These are phyloP conservation scores for Pythium rishiriense DNA, from an alignment of 352 stramenopile species.

Conservation along the genomic window DNA sequence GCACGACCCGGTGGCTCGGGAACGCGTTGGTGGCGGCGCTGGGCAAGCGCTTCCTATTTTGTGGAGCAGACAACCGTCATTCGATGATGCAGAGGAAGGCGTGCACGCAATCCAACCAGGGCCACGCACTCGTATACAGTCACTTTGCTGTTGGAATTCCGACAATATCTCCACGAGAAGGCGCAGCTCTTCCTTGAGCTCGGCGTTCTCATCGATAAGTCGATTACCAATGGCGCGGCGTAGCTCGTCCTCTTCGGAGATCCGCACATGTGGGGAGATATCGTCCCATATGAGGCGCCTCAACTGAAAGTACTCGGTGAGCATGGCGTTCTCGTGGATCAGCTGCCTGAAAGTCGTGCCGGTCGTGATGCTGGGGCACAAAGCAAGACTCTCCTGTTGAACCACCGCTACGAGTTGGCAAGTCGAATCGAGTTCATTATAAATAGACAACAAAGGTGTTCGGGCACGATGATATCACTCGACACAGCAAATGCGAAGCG, in stretches of 20 bases:
- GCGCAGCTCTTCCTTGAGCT: slow-evolving; percentile 55
- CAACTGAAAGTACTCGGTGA: slow-evolving; percentile 65
- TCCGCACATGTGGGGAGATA: slow-evolving; percentile 45
- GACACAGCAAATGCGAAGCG: slow-evolving; percentile 43
- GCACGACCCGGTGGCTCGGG: slow-evolving; percentile 64
- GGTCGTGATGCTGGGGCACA: not conserved
- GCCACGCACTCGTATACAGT: slow-evolving; percentile 59
- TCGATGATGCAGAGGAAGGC: not conserved
- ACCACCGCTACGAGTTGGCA: not conserved
- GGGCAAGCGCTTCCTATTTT: slow-evolving; percentile 54
- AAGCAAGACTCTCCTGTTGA: not conserved
- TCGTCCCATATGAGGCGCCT: slow-evolving; percentile 80
- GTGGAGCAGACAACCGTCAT: not conserved
- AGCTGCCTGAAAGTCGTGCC: not conserved
- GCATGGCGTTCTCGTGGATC: slow-evolving; percentile 17
- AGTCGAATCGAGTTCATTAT: not conserved
- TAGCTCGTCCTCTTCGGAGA: slow-evolving; percentile 66
- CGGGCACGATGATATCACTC: not conserved
- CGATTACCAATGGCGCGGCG: slow-evolving; percentile 56
- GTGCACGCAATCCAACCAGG: not conserved
- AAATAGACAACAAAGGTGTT: not conserved
- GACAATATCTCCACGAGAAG: slow-evolving; percentile 72
- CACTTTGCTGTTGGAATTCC: slow-evolving; percentile 81
- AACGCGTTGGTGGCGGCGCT: slow-evolving; percentile 37
- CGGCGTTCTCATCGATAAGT: slow-evolving; percentile 69